These are phyloP conservation scores for Metrosideros polymorpha DNA, from an alignment of 441 rosid genomes.

Conservation along the genomic window DNA sequence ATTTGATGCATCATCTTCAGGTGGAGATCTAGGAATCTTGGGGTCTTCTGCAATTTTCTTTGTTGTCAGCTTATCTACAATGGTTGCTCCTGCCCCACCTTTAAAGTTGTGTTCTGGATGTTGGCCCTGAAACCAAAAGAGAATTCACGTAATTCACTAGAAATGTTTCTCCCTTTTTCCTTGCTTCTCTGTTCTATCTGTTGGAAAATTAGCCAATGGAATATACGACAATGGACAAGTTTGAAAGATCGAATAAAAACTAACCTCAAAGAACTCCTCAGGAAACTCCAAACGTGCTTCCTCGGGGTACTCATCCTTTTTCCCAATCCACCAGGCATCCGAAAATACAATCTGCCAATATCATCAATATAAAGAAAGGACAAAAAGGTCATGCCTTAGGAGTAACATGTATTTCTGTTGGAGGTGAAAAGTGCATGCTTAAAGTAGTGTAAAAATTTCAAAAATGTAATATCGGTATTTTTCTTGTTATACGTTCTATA, in stretches of 20 bases:
- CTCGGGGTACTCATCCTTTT: constrained; percentile 68
- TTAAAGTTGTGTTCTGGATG: constrained; percentile 43
- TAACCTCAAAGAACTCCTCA: constrained; percentile 60
- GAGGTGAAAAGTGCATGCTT: background rate
- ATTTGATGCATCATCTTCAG: constrained; percentile 39
- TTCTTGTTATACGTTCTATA: background rate
- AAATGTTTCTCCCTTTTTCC: background rate
- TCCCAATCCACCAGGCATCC: constrained; percentile 96
- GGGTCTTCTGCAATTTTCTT: constrained; percentile 33
- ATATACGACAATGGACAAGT: no score
- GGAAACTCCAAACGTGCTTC: constrained; percentile 77
- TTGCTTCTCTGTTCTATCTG: no score
- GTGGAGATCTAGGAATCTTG: constrained; percentile 23
- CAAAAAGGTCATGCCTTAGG: background rate
- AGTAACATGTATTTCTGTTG: background rate
- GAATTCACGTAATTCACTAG: background rate
- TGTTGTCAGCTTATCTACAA: constrained; percentile 20
- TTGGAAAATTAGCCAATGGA: no score
- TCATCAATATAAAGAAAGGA: background rate
- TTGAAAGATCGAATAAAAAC: background rate
- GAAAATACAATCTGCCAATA: constrained; percentile 67
- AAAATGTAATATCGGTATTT: background rate
- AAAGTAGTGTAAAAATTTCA: background rate
- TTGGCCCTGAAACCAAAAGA: constrained; percentile 34
- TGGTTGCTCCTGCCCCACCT: constrained; percentile 67